Percentiles rank a stretch among this genome's conserved stretches.
Conservation (phyloP, 2,329 filamentous ascomycete species). For the Ophiostoma australiae region DNA sequence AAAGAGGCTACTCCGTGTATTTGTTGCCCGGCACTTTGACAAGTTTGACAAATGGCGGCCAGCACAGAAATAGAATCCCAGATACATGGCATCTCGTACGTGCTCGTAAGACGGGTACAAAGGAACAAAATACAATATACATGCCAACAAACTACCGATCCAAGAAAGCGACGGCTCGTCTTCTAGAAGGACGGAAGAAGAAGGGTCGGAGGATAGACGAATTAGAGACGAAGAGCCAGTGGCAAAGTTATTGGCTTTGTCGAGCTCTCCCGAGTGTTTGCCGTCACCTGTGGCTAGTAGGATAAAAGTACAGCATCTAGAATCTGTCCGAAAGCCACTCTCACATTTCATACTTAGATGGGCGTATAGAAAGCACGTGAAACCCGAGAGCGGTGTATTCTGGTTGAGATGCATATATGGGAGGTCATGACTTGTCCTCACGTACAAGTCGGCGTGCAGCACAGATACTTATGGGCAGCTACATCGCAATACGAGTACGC, state of each 20-base stretch:
- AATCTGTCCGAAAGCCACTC: not conserved
- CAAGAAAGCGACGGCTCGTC: not conserved
- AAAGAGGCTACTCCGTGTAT: not conserved
- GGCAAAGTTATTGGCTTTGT: not conserved
- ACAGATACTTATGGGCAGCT: too few relatives aligned
- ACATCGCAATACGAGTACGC: not conserved
- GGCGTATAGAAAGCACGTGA: too few relatives aligned
- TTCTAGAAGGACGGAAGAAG: conserved; percentile 1
- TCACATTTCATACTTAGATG: not conserved
- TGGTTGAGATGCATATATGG: too few relatives aligned
- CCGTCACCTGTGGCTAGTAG: not conserved
- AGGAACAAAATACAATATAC: not conserved
- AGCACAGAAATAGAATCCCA: not conserved
- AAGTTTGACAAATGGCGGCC: not conserved
- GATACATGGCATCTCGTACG: not conserved
- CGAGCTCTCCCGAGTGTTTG: not conserved
- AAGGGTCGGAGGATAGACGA: not conserved
- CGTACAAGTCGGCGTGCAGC: too few relatives aligned
- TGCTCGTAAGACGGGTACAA: not conserved
- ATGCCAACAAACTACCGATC: not conserved
- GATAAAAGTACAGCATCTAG: not conserved
- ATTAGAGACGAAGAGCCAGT: not conserved
- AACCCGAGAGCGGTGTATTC: too few relatives aligned
- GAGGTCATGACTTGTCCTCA: too few relatives aligned
- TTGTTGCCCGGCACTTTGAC: not conserved